These are phyloP conservation scores for Pueraria montana DNA, from an alignment of 306 rosid species.

Conservation along the genomic window DNA sequence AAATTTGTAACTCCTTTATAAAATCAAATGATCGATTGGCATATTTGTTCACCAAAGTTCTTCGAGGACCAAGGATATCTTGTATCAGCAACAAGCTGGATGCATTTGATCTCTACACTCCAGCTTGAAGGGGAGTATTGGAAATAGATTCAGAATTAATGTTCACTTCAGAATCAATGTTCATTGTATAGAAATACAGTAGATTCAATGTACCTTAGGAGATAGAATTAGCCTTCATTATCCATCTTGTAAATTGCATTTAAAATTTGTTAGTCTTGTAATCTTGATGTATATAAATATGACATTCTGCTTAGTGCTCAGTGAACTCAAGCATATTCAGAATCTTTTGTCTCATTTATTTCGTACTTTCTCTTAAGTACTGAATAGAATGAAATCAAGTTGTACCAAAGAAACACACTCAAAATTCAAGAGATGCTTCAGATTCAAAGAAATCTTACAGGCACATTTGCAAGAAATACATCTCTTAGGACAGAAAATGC, in stretches of 20 bases:
- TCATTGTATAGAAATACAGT: not conserved
- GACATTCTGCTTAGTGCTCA: not conserved
- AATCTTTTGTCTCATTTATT: not conserved
- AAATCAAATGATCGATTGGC: not conserved
- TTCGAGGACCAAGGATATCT: not conserved
- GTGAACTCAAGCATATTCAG: not conserved
- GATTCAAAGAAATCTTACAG: conserved; percentile 60
- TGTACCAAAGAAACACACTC: not conserved
- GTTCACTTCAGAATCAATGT: not conserved
- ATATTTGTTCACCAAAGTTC: not conserved
- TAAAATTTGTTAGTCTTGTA: not conserved
- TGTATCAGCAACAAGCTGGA: not conserved
- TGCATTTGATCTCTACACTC: not conserved
- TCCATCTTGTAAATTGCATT: not conserved
- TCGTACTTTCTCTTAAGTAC: not conserved
- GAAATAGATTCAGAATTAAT: not conserved
- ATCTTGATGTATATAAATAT: not conserved
- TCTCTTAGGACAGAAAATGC: conserved; percentile 69
- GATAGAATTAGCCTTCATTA: not conserved
- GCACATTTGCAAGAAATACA: conserved; percentile 85
- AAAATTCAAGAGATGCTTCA: conserved; percentile 29
- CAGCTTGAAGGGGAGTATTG: not conserved
- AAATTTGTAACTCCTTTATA: not conserved
- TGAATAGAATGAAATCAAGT: conserved; percentile 28
- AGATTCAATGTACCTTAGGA: not conserved